Evolutionary conservation across 768 basidiomycete genomes (phyloP).

Genomic region (Mycena epipterygia): DNA sequence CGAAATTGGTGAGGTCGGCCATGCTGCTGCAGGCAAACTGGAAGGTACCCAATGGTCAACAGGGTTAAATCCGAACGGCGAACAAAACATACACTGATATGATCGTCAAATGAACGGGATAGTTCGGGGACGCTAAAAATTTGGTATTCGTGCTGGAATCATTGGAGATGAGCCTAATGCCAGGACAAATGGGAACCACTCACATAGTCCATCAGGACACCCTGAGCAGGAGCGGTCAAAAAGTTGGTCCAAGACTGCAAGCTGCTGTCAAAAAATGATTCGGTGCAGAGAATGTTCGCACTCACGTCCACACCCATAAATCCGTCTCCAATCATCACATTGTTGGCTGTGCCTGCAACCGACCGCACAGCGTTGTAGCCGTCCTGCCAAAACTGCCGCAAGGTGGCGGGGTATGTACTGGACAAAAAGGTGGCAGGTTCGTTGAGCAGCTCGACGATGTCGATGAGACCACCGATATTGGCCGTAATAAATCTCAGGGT

Average conservation of each 20-base stretch:
- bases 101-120: slow-evolving; percentile 65
- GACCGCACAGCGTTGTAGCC: slow-evolving; percentile 72
- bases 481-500: slow-evolving; percentile 51
- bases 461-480: slow-evolving; percentile 68
- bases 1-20: slow-evolving; percentile 59
- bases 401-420: slow-evolving; percentile 54
- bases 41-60: background rate
- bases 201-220: slow-evolving; percentile 78
- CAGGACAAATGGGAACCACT: slow-evolving; percentile 34
- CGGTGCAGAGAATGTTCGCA: slow-evolving; percentile 12
- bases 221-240: slow-evolving; percentile 67
- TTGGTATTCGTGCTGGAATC: slow-evolving; percentile 77
- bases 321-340: slow-evolving; percentile 82
- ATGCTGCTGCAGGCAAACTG: slow-evolving; percentile 70
- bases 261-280: slow-evolving; percentile 11
- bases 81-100: slow-evolving; percentile 61
- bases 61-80: background rate
- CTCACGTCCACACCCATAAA: slow-evolving; percentile 71
- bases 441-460: slow-evolving; percentile 78
- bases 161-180: slow-evolving; percentile 4
- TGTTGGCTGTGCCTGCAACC: slow-evolving; percentile 58
- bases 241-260: slow-evolving; percentile 73
- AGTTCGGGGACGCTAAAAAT: slow-evolving; percentile 75
- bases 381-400: slow-evolving; percentile 70
- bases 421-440: slow-evolving; percentile 73